Evolutionary conservation across 2,329 filamentous ascomycete genomes (phyloP), one percentile per base, ranked within the genome.

Genomic region (Aspergillus fijiensis): DNA sequence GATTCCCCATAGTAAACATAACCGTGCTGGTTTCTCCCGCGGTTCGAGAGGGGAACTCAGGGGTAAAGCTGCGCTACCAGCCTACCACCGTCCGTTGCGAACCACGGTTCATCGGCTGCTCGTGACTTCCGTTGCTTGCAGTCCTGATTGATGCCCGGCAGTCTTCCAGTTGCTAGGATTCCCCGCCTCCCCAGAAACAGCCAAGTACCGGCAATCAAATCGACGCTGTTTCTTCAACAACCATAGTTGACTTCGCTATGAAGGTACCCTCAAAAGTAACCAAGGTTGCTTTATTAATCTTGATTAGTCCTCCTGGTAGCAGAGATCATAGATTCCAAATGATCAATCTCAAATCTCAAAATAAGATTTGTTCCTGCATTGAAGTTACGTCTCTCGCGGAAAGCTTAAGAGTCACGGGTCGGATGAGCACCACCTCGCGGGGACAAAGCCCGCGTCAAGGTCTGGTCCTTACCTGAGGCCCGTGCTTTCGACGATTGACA

Each of bases 1-100:
- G n/a, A 48, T n/a, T 48, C 25, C 39, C 42, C 51, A 57, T 51
- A 48, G 11, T 27, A 35, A 35, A 35, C 33, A 45, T 10, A 19
- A 10, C 31, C 47, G 29, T 56, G 57, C 58, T 57, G 60, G 62
- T 58, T 57, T 52, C 47, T 55, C 54, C 33, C 33, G 33, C 59
- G 67, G 67, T 63, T 66, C 66, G 66, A 64, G 65, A 61, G 57
- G 57, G 45, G 54, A 55, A 49, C 58, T 69, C 66, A 69, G 66
- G 67, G 67, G 67, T 67, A 67, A 67, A 66, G 61, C 48, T 53
- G 23, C 58, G 55, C 60, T 62, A 62, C 52, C 27, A 21, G 23
- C 39, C 14, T 42, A 42, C 33, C 33, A 35, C 33, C 27, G 9
- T 27, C 2, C 33, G 33, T 21, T n/a, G 16, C 23, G 63, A 68